These are phyloP conservation scores for Hypomontagnella submonticulosa DNA, from an alignment of 495 filamentous ascomycete genomes.

Conservation along the genomic window DNA sequence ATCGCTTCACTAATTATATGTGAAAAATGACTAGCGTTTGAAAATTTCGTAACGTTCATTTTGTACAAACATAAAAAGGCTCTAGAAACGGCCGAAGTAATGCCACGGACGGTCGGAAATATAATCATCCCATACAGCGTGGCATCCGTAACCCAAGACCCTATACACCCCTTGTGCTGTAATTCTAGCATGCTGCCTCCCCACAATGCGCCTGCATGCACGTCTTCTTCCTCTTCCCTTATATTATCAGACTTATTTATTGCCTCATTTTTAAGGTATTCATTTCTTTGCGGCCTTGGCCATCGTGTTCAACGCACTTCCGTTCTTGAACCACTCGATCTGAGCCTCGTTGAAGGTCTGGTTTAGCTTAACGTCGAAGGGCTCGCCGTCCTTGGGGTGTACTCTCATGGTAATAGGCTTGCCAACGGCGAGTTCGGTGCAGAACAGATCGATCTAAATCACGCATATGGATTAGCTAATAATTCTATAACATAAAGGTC, in stretches of 20 bases:
- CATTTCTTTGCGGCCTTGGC: conserved; percentile 68
- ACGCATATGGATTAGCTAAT: conserved; percentile 11
- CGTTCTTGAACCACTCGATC: conserved; percentile 98
- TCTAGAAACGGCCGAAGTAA: conserved; percentile 36
- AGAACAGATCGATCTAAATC: conserved; percentile 77
- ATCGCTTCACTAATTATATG: too few species aligned
- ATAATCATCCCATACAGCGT: conserved; percentile 44
- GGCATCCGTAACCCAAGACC: conserved; percentile 47
- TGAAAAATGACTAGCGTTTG: not conserved
- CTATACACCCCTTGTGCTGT: conserved; percentile 47
- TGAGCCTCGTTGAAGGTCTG: conserved; percentile 98
- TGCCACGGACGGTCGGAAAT: conserved; percentile 41
- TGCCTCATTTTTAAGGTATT: conserved; percentile 10
- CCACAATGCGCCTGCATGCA: conserved; percentile 47
- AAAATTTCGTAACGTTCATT: conserved; percentile 41
- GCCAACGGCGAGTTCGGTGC: conserved; percentile 91
- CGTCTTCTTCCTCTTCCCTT: conserved; percentile 33
- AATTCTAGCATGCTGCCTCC: conserved; percentile 45
- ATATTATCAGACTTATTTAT: conserved; percentile 24
- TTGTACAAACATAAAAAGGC: conserved; percentile 46
- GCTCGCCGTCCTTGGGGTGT: conserved; percentile 83
- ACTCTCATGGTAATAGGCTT: conserved; percentile 93
- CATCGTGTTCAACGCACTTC: conserved; percentile 98
- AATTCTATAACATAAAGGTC: not conserved
- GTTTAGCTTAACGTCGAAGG: conserved; percentile 83